Conservation (phyloP, 345 rosid species). For the Capsella bursapastoris region DNA sequence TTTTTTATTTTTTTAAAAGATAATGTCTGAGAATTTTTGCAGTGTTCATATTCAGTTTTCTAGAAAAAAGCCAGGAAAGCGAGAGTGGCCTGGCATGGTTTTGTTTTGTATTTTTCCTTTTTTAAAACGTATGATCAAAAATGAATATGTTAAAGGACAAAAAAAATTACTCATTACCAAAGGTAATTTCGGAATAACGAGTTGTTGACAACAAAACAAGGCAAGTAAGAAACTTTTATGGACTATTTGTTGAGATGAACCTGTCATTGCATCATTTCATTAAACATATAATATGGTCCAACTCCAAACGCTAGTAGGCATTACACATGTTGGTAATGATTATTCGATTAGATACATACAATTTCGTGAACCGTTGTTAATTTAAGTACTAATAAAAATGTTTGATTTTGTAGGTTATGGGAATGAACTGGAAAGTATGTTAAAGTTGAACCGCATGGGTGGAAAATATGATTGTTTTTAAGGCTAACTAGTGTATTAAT, state of each 20-base stretch:
- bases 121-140: background rate
- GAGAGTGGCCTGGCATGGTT: constrained; percentile 7
- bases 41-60: constrained; percentile 30
- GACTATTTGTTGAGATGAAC: background rate
- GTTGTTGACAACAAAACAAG: constrained; percentile 10
- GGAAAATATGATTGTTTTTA: constrained; percentile 40
- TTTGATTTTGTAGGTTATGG: constrained; percentile 17
- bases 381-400: background rate
- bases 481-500: constrained; percentile 19
- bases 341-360: background rate
- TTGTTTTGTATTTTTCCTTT: background rate
- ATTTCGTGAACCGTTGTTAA: constrained; percentile 13
- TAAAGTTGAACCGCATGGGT: constrained; percentile 44
- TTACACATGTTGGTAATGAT: constrained; percentile 10
- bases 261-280: constrained; percentile 21
- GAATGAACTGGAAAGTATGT: constrained; percentile 44
- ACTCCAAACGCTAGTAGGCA: constrained; percentile 31
- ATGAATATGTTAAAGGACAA: background rate
- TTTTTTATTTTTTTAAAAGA: too few relatives aligned
- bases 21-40: background rate
- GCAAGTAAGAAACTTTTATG: background rate
- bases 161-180: constrained; percentile 10
- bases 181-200: constrained; percentile 4
- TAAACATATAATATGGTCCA: constrained; percentile 35
- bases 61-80: constrained; percentile 14